Percentiles rank a stretch among this genome's conserved stretches.
phyloP scores from a whole-genome alignment of 2,329 filamentous ascomycete species.

The Botrytis aclada region DNA sequence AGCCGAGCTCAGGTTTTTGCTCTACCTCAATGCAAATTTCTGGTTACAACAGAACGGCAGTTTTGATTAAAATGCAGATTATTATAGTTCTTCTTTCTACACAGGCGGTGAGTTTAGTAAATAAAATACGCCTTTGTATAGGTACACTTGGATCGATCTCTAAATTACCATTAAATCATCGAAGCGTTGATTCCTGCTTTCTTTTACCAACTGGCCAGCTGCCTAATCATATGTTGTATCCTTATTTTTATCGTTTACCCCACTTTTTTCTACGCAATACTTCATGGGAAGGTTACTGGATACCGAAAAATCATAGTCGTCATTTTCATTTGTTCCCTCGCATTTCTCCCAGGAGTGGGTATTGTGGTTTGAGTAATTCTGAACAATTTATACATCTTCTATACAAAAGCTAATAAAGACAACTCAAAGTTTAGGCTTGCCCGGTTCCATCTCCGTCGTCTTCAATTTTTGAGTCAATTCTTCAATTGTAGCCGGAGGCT shows the following conservation, averaged over 20 bases:
- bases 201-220: neutral
- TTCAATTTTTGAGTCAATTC: constrained; percentile 26
- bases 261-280: neutral
- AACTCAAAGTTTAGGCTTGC: neutral
- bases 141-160: neutral
- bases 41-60: neutral
- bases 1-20: too few relatives aligned
- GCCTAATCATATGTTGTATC: neutral
- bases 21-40: too few relatives aligned
- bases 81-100: neutral
- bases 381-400: neutral
- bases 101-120: neutral
- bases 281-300: neutral
- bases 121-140: neutral
- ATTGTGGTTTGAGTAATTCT: too few relatives aligned
- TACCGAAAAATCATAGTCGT: too few relatives aligned
- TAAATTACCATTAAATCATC: neutral
- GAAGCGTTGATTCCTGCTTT: neutral
- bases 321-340: too few relatives aligned
- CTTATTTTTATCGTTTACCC: neutral
- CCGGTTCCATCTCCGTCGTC: neutral
- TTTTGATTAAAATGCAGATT: neutral
- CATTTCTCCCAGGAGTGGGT: neutral
- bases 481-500: constrained; percentile 32
- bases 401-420: too few relatives aligned